Conservation (phyloP, 805 yeast species). For the Kluyveromyces aestuarii region DNA sequence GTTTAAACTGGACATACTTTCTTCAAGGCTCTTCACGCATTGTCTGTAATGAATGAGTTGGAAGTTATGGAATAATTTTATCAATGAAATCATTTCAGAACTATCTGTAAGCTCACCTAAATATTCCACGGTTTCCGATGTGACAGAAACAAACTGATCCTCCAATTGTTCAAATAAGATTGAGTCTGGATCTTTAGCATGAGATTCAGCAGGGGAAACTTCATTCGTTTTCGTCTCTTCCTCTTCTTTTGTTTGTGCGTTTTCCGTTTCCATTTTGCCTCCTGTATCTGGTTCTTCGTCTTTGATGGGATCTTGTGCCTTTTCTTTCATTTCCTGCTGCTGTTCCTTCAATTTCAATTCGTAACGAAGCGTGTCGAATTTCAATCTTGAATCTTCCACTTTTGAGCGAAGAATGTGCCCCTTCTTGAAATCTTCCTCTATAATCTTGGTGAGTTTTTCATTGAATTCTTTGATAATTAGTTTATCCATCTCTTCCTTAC, state of each 20-base stretch:
- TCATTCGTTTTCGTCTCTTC: neutral
- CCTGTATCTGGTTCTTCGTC: neutral
- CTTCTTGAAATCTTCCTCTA: constrained; percentile 51
- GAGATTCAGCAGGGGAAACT: neutral
- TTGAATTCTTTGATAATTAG: constrained; percentile 53
- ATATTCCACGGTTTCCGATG: constrained; percentile 67
- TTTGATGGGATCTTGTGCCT: neutral
- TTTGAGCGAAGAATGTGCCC: constrained; percentile 53
- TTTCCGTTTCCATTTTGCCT: constrained; percentile 5
- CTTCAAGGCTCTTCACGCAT: constrained; percentile 40
- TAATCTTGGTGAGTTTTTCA: constrained; percentile 40
- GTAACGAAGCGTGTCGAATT: constrained; percentile 61
- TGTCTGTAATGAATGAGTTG: constrained; percentile 57
- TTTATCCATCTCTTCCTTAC: constrained; percentile 62
- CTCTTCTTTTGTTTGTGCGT: neutral
- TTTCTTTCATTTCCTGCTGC: constrained; percentile 1
- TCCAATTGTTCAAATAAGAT: constrained; percentile 50
- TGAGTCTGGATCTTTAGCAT: constrained; percentile 24
- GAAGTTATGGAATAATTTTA: constrained; percentile 58
- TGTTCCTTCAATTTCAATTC: constrained; percentile 34
- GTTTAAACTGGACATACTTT: constrained; percentile 35
- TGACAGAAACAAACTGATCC: constrained; percentile 73
- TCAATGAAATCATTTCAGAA: constrained; percentile 49
- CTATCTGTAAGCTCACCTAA: constrained; percentile 69
- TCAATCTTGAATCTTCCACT: constrained; percentile 61